phyloP scores from a whole-genome alignment of 192 early-diverging fungal genomes.

The Backusella parvicylindrica region DNA sequence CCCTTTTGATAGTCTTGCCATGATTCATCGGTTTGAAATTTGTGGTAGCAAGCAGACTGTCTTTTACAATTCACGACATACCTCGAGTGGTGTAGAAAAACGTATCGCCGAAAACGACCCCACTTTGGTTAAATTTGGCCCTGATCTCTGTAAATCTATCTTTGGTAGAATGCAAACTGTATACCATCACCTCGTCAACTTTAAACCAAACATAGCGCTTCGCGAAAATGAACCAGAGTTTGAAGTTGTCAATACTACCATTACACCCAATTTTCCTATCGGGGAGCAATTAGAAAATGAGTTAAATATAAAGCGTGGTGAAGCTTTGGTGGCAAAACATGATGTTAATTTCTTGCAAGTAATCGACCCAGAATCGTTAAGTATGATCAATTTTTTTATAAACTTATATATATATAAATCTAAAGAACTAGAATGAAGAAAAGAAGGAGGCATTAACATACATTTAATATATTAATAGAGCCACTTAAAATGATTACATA shows the following conservation, averaged over 20 bases:
- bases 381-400: slow-evolving; percentile 6
- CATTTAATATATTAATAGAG: slow-evolving; percentile 4
- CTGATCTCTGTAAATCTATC: slow-evolving; percentile 30
- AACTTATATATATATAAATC: too few species aligned
- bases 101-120: slow-evolving; percentile 24
- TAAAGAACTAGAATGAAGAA: too few species aligned
- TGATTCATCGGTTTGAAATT: slow-evolving; percentile 31
- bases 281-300: slow-evolving; percentile 15
- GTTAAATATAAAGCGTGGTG: slow-evolving; percentile 14
- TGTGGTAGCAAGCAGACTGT: slow-evolving; percentile 14
- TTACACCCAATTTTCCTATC: slow-evolving; percentile 37
- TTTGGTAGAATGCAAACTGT: slow-evolving; percentile 31
- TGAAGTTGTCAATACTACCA: slow-evolving; percentile 34
- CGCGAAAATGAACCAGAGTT: slow-evolving; percentile 29
- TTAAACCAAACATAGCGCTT: neutral
- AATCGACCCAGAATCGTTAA: slow-evolving; percentile 21
- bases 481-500: slow-evolving; percentile 36
- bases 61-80: slow-evolving; percentile 28
- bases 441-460: too few species aligned
- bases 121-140: slow-evolving; percentile 35
- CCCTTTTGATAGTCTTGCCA: slow-evolving; percentile 37
- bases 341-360: slow-evolving; percentile 36
- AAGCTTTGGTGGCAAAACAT: slow-evolving; percentile 31
- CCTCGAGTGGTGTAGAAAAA: slow-evolving; percentile 26
- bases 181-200: slow-evolving; percentile 18